Conservation (phyloP, 805 yeast genomes). For the Metschnikowia vanudenii region DNA sequence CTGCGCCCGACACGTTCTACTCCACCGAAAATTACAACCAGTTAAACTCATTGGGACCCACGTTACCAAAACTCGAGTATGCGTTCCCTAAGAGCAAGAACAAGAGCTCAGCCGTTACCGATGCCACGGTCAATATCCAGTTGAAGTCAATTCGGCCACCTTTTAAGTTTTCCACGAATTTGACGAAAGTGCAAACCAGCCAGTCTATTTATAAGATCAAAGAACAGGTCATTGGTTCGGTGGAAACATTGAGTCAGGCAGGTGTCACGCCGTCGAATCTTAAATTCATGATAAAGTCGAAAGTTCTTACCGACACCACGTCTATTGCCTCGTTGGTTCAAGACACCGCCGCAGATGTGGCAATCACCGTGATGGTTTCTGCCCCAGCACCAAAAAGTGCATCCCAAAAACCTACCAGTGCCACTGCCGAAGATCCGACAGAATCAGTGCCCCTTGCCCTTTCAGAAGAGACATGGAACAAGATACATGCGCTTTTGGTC, state of each 20-base stretch:
- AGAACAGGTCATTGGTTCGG: conserved; percentile 29
- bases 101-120: background rate
- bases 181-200: conserved; percentile 24
- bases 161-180: conserved; percentile 46
- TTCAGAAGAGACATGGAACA: conserved; percentile 42
- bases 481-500: conserved; percentile 35
- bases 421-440: conserved; percentile 5
- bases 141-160: conserved; percentile 75
- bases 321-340: conserved; percentile 29
- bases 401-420: background rate
- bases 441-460: conserved; percentile 12
- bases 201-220: conserved; percentile 41
- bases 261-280: conserved; percentile 40
- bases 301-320: conserved; percentile 55
- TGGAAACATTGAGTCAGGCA: conserved; percentile 24
- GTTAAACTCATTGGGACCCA: conserved; percentile 42
- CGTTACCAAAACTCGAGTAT: conserved; percentile 46
- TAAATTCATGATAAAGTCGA: conserved; percentile 58
- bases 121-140: conserved; percentile 24
- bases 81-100: conserved; percentile 31
- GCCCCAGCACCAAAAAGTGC: conserved; percentile 10
- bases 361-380: conserved; percentile 21
- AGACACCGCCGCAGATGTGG: conserved; percentile 9
- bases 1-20: conserved; percentile 32
- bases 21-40: conserved; percentile 29